A percentile compares a stretch with the other conserved stretches of the same genome.
Evolutionary conservation across 108 stramenopile species (phyloP).

Genomic region (Skeletonema tropicum): DNA sequence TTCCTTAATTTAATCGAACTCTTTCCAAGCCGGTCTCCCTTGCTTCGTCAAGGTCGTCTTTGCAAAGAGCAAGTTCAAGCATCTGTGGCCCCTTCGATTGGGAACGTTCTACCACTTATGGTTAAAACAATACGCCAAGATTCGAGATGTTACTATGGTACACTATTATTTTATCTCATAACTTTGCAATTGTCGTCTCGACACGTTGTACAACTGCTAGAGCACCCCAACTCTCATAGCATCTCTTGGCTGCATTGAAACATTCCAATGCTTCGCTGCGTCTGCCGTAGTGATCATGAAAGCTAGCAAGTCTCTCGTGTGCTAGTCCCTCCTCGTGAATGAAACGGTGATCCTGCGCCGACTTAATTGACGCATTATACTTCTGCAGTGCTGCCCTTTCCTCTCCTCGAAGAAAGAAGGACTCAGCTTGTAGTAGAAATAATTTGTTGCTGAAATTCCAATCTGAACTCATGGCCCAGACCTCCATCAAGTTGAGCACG

Average conservation of each 20-base stretch:
- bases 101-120: no score
- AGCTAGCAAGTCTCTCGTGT: constrained; percentile 31
- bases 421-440: constrained; percentile 50
- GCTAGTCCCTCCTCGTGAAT: constrained; percentile 48
- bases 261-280: constrained; percentile 6
- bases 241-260: constrained; percentile 30
- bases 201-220: constrained; percentile 40
- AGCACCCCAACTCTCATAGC: constrained; percentile 55
- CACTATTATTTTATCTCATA: neutral
- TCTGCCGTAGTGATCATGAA: constrained; percentile 12
- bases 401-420: constrained; percentile 31
- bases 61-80: no score
- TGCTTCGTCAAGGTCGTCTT: no score
- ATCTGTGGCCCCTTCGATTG: no score
- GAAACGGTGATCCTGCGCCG: constrained; percentile 44
- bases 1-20: no score
- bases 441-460: constrained; percentile 53
- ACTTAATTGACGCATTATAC: constrained; percentile 40
- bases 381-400: constrained; percentile 28
- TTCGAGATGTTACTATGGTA: no score
- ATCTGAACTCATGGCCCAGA: constrained; percentile 39
- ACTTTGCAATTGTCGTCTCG: neutral
- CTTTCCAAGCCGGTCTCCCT: no score
- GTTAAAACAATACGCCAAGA: no score
- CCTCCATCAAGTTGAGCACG: constrained; percentile 20